A percentile compares a stretch with the other conserved stretches of the same genome.
These are phyloP conservation scores for Yarrowia sp. DNA, from an alignment of 805 yeast genomes.

Conservation along the genomic window DNA sequence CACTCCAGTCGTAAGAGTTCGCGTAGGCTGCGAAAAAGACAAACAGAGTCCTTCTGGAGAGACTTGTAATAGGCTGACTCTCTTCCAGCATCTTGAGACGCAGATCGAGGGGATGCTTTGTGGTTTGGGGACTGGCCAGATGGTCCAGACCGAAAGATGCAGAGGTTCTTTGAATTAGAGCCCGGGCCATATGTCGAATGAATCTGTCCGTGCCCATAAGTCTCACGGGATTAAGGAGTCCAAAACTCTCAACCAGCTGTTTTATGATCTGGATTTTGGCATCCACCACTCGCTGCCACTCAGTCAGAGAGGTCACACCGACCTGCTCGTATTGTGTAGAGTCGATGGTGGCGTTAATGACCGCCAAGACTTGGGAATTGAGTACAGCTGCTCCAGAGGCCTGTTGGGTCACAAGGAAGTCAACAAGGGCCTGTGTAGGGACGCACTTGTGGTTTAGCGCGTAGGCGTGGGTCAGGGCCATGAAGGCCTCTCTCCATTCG, in stretches of 20 bases:
- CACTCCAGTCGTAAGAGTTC: conserved; percentile 3
- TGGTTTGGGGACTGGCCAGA: conserved; percentile 23
- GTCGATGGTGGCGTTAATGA: conserved; percentile 26
- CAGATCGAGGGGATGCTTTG: conserved; percentile 13
- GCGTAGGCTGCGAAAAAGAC: conserved; percentile 22
- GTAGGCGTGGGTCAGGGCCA: not conserved
- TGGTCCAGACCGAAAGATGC: conserved; percentile 32
- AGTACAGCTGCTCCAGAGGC: conserved; percentile 35
- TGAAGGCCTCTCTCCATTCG: not conserved
- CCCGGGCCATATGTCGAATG: not conserved
- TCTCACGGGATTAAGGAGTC: not conserved
- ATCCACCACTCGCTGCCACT: conserved; percentile 10
- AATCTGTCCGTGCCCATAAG: not conserved
- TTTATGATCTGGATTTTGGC: conserved; percentile 1
- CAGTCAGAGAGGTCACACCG: not conserved
- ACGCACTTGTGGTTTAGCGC: conserved; percentile 26
- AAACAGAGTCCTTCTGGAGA: not conserved
- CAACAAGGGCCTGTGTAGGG: conserved; percentile 31
- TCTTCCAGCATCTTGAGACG: not conserved
- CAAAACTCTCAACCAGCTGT: conserved; percentile 6
- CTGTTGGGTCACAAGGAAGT: conserved; percentile 35
- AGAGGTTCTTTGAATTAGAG: conserved; percentile 29
- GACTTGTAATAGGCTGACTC: not conserved
- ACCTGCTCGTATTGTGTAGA: not conserved
- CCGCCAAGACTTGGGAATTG: conserved; percentile 33